Evolutionary conservation across 2,329 filamentous ascomycete genomes (phyloP).

Genomic region (Stagonosporopsis vannaccii): DNA sequence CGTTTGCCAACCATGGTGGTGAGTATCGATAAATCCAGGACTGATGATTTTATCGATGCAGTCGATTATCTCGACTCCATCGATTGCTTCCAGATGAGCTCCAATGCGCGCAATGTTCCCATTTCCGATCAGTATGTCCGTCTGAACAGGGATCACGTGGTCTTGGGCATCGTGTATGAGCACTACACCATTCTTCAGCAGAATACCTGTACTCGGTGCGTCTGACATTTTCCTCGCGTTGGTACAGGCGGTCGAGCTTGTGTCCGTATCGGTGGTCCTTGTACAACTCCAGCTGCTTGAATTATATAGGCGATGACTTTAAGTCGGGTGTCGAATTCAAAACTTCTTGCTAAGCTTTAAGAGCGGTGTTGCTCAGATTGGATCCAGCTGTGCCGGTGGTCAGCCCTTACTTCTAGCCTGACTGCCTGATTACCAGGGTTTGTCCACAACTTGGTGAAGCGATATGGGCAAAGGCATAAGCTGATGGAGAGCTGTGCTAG

Average conservation of each 20-base stretch:
- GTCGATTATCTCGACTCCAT: constrained; percentile 55
- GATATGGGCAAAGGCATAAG: not conserved
- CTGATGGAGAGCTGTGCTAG: not conserved
- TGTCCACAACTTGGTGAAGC: not conserved
- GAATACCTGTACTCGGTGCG: constrained; percentile 14
- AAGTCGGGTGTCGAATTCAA: not conserved
- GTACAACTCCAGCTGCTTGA: not conserved
- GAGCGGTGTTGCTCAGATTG: not conserved
- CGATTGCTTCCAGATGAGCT: constrained; percentile 29
- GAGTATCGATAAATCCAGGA: constrained; percentile 64
- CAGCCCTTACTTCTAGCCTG: not conserved
- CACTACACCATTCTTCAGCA: constrained; percentile 49
- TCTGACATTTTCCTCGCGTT: not conserved
- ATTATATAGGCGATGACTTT: not conserved
- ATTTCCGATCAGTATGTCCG: constrained; percentile 45
- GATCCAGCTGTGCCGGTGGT: not conserved
- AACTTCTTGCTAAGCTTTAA: not conserved
- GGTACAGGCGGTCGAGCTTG: not conserved
- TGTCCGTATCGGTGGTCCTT: not conserved
- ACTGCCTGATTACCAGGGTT: not conserved
- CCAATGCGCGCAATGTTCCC: constrained; percentile 47
- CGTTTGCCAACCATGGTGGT: constrained; percentile 61
- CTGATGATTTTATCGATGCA: constrained; percentile 61
- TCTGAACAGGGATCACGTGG: constrained; percentile 39
- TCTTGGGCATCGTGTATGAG: constrained; percentile 47